These are phyloP conservation scores for Leishmania amazonensis DNA, from an alignment of 208 protist genomes.

Conservation along the genomic window DNA sequence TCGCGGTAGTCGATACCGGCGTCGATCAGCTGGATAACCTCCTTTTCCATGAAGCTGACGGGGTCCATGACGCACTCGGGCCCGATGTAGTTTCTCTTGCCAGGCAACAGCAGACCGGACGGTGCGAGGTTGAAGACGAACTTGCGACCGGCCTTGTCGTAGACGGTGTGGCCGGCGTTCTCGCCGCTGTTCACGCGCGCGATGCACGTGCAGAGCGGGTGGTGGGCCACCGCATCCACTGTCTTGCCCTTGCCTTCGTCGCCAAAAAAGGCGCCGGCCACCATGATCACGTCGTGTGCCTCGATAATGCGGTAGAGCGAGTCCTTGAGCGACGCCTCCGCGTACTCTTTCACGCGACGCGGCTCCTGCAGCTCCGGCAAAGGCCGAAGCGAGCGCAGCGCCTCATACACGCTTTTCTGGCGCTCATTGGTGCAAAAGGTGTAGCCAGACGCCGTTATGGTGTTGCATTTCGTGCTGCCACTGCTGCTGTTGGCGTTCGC, in stretches of 20 bases:
- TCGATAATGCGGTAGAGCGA: slow-evolving; percentile 85
- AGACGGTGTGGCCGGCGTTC: slow-evolving; percentile 94
- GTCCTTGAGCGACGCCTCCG: slow-evolving; percentile 68
- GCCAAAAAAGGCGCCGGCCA: slow-evolving; percentile 91
- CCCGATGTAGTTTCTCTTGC: slow-evolving; percentile 86
- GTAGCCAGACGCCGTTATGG: slow-evolving; percentile 22
- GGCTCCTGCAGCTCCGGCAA: slow-evolving; percentile 82
- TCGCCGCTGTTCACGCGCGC: slow-evolving; percentile 92
- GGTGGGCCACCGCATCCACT: slow-evolving; percentile 84
- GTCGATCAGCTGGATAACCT: slow-evolving; percentile 81
- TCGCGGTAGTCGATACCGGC: slow-evolving; percentile 81
- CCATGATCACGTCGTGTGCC: slow-evolving; percentile 83
- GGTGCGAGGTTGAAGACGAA: slow-evolving; percentile 94
- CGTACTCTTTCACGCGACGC: slow-evolving; percentile 52
- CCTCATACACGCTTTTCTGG: slow-evolving; percentile 64
- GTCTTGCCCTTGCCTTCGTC: slow-evolving; percentile 95
- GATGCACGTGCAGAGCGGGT: slow-evolving; percentile 83
- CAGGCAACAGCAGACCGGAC: slow-evolving; percentile 71
- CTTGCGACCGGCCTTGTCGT: slow-evolving; percentile 71
- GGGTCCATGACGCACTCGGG: slow-evolving; percentile 94
- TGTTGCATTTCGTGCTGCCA: slow-evolving; percentile 5
- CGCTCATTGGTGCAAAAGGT: slow-evolving; percentile 51
- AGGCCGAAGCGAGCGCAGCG: slow-evolving; percentile 41
- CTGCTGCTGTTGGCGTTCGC: neutral
- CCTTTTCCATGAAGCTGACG: slow-evolving; percentile 91